A percentile compares a stretch with the other conserved stretches of the same genome.
These are phyloP conservation scores for Vicia sativa DNA, from an alignment of 306 rosid species.

Conservation along the genomic window DNA sequence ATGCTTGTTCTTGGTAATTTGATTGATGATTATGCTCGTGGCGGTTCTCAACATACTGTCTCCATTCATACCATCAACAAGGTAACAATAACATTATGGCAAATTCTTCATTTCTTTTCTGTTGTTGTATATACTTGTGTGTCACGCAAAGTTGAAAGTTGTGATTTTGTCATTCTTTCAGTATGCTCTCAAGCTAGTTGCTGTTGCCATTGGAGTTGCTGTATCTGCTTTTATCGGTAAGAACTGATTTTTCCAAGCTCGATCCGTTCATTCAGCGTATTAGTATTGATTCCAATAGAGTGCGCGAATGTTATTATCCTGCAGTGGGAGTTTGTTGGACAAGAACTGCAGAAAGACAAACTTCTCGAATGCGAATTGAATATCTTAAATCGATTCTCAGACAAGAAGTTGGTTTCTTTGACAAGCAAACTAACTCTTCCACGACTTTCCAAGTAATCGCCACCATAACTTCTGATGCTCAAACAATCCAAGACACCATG, in stretches of 20 bases:
- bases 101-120: neutral
- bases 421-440: conserved; percentile 55
- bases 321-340: conserved; percentile 86
- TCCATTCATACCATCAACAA: conserved; percentile 47
- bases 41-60: conserved; percentile 37
- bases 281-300: conserved; percentile 18
- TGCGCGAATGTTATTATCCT: neutral
- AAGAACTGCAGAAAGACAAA: conserved; percentile 83
- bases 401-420: conserved; percentile 82
- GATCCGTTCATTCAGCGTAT: too few relatives aligned
- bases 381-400: conserved; percentile 66
- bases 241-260: neutral
- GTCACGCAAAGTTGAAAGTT: neutral
- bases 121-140: neutral
- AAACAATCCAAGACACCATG: conserved; percentile 68
- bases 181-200: conserved; percentile 61
- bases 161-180: conserved; percentile 35
- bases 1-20: conserved; percentile 71
- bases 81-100: conserved; percentile 39
- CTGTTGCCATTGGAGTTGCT: conserved; percentile 66
- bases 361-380: conserved; percentile 63
- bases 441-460: conserved; percentile 68
- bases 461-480: conserved; percentile 73
- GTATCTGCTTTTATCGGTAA: conserved; percentile 65
- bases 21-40: conserved; percentile 61